phyloP scores from a whole-genome alignment of 129 eudicot species.

The Chrysanthemum makinoi region DNA sequence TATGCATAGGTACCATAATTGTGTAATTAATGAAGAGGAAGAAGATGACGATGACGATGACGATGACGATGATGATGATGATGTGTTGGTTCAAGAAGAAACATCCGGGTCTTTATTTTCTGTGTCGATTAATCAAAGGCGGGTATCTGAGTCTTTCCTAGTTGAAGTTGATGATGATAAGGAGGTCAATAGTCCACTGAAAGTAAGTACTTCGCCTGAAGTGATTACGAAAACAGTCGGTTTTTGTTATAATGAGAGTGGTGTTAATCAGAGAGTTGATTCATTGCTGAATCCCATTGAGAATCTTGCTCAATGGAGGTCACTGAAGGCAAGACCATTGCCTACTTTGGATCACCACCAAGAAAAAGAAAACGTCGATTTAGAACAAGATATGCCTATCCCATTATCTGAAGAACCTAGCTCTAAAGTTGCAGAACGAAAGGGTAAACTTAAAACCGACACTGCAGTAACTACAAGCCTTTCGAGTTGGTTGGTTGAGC shows the following conservation, averaged over 20 bases:
- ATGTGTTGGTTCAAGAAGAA: slow-evolving; percentile 31
- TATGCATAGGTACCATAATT: slow-evolving; percentile 37
- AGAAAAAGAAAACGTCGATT: slow-evolving; percentile 52
- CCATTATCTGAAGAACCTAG: slow-evolving; percentile 38
- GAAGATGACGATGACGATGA: slow-evolving; percentile 8
- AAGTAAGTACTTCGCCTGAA: slow-evolving; percentile 17
- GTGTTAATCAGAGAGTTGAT: slow-evolving; percentile 15
- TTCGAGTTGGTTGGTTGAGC: slow-evolving; percentile 73
- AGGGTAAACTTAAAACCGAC: slow-evolving; percentile 16
- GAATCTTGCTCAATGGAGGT: slow-evolving; percentile 55
- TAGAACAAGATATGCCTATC: slow-evolving; percentile 24
- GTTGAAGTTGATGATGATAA: slow-evolving; percentile 39
- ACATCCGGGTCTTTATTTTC: slow-evolving; percentile 67
- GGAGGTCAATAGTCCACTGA: slow-evolving; percentile 62
- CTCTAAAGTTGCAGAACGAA: slow-evolving; percentile 11
- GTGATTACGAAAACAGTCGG: slow-evolving; percentile 14
- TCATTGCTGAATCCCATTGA: slow-evolving; percentile 54
- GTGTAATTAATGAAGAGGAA: slow-evolving; percentile 27
- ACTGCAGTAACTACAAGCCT: slow-evolving; percentile 65
- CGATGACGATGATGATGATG: slow-evolving; percentile 31
- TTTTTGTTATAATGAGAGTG: slow-evolving; percentile 6
- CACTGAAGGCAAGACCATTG: slow-evolving; percentile 29
- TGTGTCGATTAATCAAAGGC: slow-evolving; percentile 51
- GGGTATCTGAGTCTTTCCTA: slow-evolving; percentile 25
- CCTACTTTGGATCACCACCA: slow-evolving; percentile 11